Evolutionary conservation across 805 yeast species (phyloP), one percentile per base, ranked within the genome.

Genomic region (Citeromyces nyonsensis): DNA sequence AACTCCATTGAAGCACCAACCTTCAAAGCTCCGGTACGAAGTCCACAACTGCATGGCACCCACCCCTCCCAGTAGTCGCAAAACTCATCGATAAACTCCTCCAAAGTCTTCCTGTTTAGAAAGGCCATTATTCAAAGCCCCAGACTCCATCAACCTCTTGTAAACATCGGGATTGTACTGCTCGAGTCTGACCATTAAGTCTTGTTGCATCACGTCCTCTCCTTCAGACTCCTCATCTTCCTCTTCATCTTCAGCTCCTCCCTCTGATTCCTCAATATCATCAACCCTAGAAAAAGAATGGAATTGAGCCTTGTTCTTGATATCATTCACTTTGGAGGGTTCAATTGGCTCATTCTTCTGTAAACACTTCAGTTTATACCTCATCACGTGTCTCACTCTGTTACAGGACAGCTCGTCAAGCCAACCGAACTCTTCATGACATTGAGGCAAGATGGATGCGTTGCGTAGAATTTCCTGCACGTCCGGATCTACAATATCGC

Each of bases 391-490:
- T 42, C 95, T 63, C 3, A 84, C 55, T 20, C 73, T 71, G 18
- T 67, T 64, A 44, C 84, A 60, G 3, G 75, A 70, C 28, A 70
- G 61, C 38, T 64, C 67, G 33, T 64, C 64, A 38, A 70, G 66
- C 97, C 97, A 88, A 1, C 97, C 97, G 35, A 76, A 79, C 31
- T 67, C 66, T 36, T 66, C 69, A 37, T 72, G 74, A 14, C 71
- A 65, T 8, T 51, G 50, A 0, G 55, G 54, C 22, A 57, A 56
- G 3, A 69, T 36, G 7, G 49, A 53, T 11, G 63, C 52, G 10
- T 15, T 22, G 6, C 52, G 48, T 4, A 81, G 44, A 10, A 76
- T 42, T 3, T 48, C 46, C 9, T 44, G 43, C 7, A 86, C 59
- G 40, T 74, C 76, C 7, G 72, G 68, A 44, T 83, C 94, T 5